These are phyloP conservation scores for Umbelopsis sp. DNA, from an alignment of 371 early-diverging fungal genomes.

Conservation along the genomic window DNA sequence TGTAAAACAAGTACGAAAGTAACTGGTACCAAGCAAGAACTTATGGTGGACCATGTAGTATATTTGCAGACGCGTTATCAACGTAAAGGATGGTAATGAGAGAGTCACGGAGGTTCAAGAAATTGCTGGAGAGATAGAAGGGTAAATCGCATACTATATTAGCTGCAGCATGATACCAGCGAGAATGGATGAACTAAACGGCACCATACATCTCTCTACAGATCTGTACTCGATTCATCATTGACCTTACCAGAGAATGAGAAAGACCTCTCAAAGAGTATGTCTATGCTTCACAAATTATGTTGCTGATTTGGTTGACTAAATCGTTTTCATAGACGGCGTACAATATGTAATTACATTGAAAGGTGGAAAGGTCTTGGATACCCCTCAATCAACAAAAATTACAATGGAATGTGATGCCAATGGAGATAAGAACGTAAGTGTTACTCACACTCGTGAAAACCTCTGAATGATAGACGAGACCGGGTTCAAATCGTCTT, in stretches of 20 bases:
- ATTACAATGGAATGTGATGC: constrained; percentile 38
- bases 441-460: background rate
- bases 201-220: background rate
- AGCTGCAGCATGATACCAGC: too few species aligned
- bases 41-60: constrained; percentile 19
- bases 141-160: constrained; percentile 20
- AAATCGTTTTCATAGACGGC: constrained; percentile 21
- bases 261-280: constrained; percentile 36
- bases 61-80: constrained; percentile 29
- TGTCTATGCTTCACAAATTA: background rate
- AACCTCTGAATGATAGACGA: background rate
- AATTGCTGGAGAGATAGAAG: constrained; percentile 31
- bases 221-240: constrained; percentile 21
- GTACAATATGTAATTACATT: constrained; percentile 30
- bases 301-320: too few species aligned
- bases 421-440: constrained; percentile 24
- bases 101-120: constrained; percentile 26
- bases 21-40: background rate
- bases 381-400: constrained; percentile 27
- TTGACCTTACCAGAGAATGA: constrained; percentile 26
- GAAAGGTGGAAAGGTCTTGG: constrained; percentile 27
- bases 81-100: constrained; percentile 20
- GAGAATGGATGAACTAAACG: too few species aligned
- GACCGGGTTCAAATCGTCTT: background rate
- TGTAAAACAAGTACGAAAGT: background rate